These are phyloP conservation scores for Boletellus ananas DNA, from an alignment of 768 basidiomycete species.

Conservation along the genomic window DNA sequence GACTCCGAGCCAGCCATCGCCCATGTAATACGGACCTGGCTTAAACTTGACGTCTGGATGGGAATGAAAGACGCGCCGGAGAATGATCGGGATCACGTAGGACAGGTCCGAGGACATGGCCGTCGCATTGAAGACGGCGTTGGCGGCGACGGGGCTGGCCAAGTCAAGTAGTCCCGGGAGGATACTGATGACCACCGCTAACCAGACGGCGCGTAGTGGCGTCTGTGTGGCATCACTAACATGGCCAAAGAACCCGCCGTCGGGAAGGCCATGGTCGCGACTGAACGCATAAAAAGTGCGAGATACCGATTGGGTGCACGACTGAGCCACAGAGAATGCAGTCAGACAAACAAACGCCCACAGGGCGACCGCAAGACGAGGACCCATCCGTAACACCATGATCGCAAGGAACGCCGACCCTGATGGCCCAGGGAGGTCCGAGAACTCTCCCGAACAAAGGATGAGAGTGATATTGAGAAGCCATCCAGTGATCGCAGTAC, in stretches of 20 bases:
- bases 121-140: conserved; percentile 54
- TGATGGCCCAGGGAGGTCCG: conserved; percentile 47
- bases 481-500: conserved; percentile 54
- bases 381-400: conserved; percentile 53
- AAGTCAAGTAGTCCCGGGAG: conserved; percentile 48
- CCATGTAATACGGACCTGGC: conserved; percentile 60
- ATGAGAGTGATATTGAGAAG: conserved; percentile 61
- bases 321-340: conserved; percentile 57
- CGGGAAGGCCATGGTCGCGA: conserved; percentile 51
- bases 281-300: conserved; percentile 59
- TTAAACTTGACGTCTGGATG: conserved; percentile 57
- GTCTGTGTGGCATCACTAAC: conserved; percentile 46
- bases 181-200: conserved; percentile 41
- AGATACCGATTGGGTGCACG: conserved; percentile 50
- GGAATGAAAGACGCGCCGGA: conserved; percentile 46
- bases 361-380: conserved; percentile 45
- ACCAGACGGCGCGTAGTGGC: conserved; percentile 54
- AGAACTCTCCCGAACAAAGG: conserved; percentile 52
- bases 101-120: conserved; percentile 50
- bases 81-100: conserved; percentile 55
- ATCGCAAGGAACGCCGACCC: conserved; percentile 57
- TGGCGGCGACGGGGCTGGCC: conserved; percentile 48
- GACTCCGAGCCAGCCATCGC: conserved; percentile 45
- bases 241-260: conserved; percentile 53
- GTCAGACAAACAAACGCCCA: conserved; percentile 60